Evolutionary conservation across 495 filamentous ascomycete genomes (phyloP), one percentile per base, ranked within the genome.

Genomic region (Lasiosphaeriaceae sp.): DNA sequence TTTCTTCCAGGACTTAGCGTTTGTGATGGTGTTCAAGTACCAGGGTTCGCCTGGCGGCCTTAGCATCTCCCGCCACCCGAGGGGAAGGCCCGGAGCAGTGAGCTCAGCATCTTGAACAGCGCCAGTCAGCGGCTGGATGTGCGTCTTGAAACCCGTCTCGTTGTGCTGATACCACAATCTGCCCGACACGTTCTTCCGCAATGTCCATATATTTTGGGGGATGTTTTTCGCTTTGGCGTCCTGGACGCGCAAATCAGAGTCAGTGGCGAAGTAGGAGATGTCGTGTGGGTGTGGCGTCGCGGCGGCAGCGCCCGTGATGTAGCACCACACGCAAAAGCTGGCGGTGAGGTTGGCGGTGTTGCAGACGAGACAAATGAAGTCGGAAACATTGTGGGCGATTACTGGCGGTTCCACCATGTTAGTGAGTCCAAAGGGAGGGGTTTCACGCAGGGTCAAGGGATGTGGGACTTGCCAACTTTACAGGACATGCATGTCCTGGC

Each of bases 351-450:
- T 23, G 6, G 45, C 45, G 6, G 53, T 56, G 45, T 44, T 49
- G 29, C 53, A 56, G 23, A 56, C 29, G 29, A 56, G 53, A 29
- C 53, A 56, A 17, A n/a, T 49, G 31, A 48, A 56, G 44, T 48
- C 35, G 4, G 53, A 56, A 11, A 56, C 53, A 56, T 56, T 56
- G n/a, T 48, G 26, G 19, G 37, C 44, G 17, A 56, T 49, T 23
- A 17, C 53, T 56, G 31, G n/a, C n/a, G n/a, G n/a, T n/a, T n/a
- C n/a, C 21, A 6, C 11, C 14, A 24, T n/a, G 29, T 56, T 17
- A 49, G 24, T 22, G 11, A 4, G 11, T 46, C 19, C 21, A 19
- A 17, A n/a, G n/a, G n/a, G n/a, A n/a, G n/a, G n/a, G n/a, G n/a
- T n/a, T n/a, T n/a, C n/a, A n/a, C 21, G 2, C 9, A 9, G 44